These are phyloP conservation scores for Aspergillus costaricaensis DNA, from an alignment of 2,329 filamentous ascomycete species.

Conservation along the genomic window DNA sequence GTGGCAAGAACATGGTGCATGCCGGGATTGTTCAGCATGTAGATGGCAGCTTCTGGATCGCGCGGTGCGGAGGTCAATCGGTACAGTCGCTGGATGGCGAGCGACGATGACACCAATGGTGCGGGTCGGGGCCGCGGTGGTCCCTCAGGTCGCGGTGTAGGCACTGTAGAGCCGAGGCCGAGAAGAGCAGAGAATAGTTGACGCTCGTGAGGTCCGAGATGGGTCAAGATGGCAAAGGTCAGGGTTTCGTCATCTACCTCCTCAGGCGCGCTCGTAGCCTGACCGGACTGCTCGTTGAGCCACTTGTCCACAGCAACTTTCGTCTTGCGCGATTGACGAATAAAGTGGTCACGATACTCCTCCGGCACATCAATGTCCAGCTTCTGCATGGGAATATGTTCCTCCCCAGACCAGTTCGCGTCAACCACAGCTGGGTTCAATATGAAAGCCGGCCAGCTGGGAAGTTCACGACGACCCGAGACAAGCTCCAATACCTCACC, in stretches of 20 bases:
- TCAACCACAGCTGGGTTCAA: slow-evolving; percentile 61
- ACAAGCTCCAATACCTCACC: slow-evolving; percentile 93
- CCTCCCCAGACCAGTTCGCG: slow-evolving; percentile 57
- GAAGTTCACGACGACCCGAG: slow-evolving; percentile 82
- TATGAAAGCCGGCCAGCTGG: slow-evolving; percentile 85
- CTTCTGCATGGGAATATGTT: slow-evolving; percentile 67
- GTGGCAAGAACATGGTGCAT: slow-evolving; percentile 87
- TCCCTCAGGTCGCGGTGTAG: slow-evolving; percentile 65
- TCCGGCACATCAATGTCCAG: slow-evolving; percentile 93
- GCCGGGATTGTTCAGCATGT: slow-evolving; percentile 76
- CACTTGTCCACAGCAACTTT: slow-evolving; percentile 88
- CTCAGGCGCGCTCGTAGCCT: slow-evolving; percentile 72
- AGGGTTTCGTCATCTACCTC: slow-evolving; percentile 94
- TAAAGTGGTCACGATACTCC: slow-evolving; percentile 88
- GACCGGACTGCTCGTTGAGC: slow-evolving; percentile 77
- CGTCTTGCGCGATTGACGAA: slow-evolving; percentile 88
- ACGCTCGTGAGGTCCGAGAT: slow-evolving; percentile 72
- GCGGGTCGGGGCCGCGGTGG: slow-evolving; percentile 69
- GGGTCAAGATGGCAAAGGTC: slow-evolving; percentile 89
- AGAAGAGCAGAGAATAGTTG: slow-evolving; percentile 82
- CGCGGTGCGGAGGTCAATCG: slow-evolving; percentile 71
- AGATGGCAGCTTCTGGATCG: slow-evolving; percentile 83
- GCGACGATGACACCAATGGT: slow-evolving; percentile 71
- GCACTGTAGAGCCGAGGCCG: slow-evolving; percentile 56
- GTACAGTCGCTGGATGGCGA: slow-evolving; percentile 83